Base-by-base conservation (phyloP, 2,329 filamentous ascomycete genomes). In the Sphaerulina vaccinii region DNA sequence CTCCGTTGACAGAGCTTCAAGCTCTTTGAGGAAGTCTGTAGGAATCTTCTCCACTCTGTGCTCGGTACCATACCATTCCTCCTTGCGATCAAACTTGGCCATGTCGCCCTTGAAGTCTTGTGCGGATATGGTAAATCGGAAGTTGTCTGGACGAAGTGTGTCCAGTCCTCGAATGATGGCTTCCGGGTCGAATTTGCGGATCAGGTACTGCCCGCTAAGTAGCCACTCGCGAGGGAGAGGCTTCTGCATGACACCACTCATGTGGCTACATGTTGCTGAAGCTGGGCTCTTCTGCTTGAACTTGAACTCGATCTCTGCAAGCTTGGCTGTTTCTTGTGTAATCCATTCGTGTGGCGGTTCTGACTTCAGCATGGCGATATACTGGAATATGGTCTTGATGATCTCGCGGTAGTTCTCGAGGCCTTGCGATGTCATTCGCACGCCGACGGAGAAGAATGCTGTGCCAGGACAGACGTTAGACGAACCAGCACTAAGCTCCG, bases 1-100 rank as follows among this genome's bases (percentile, higher is more conserved):
- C 11, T 58, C 58, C 1, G 80, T 71, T 23, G 82, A 77, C 1
- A 89, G 88, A 54, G 79, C 72, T 48, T 80, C 77, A 55, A 96
- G 78, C 44, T 89, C 84, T 9, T 78, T 73, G 68, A 95, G 76
- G 62, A 96, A 85, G 15, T 90, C 84, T 11, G 79, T 68, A 0
- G 91, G 85, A 29, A 99, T 88, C 65, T 84, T 86, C 66, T 95
- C 87, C 24, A 85, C 80, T 57, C 84, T 88, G 72, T 96, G 95
- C 65, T 97, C 91, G 0, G 93, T 99, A 7, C 92, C 92, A 63
- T 99, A 99, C 93, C 93, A 99, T 68, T 91, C 90, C 74, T 99
- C 93, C 66, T 87, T 95, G 68, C 85, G 75, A 59, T 95, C 81
- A 88, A 90, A 96, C 2, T 27, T 38, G 16, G 45, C 45, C 45